phyloP scores from a whole-genome alignment of 176 grass and related monocot species.

The Chloris gayana region DNA sequence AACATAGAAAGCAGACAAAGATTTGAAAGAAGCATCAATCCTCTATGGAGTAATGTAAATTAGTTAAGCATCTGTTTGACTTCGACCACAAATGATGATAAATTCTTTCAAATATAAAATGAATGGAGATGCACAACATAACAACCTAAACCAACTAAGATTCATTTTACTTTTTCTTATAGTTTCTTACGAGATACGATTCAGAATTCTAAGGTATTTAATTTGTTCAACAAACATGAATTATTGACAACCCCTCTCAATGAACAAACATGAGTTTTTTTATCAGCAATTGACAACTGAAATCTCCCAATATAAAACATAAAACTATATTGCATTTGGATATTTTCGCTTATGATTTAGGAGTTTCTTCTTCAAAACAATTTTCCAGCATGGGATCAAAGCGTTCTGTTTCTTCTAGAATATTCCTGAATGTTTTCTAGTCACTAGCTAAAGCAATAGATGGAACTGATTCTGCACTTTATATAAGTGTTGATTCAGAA shows the following conservation, averaged over 20 bases:
- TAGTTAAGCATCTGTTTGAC: neutral
- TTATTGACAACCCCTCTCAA: too few relatives aligned
- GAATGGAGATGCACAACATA: neutral
- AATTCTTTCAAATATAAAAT: conserved; percentile 10
- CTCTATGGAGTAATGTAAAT: neutral
- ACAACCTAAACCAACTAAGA: neutral
- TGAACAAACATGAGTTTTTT: too few relatives aligned
- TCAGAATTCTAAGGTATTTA: neutral
- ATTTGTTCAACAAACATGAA: neutral
- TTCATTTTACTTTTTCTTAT: neutral
- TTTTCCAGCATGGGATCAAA: neutral
- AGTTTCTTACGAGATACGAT: neutral
- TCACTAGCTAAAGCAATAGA: conserved; percentile 15
- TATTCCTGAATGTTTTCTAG: conserved; percentile 3
- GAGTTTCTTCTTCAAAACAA: conserved; percentile 18
- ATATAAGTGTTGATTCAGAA: neutral
- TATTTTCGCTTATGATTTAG: conserved; percentile 4
- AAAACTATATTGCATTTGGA: conserved; percentile 5
- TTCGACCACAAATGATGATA: neutral
- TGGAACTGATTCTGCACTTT: conserved; percentile 20
- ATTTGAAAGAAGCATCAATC: neutral
- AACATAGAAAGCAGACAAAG: neutral
- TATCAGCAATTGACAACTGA: too few relatives aligned
- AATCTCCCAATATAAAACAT: conserved; percentile 10
- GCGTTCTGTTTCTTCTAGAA: neutral